phyloP scores from a whole-genome alignment of 1,139 yeast genomes.

The Geotrichum aggregatum region DNA sequence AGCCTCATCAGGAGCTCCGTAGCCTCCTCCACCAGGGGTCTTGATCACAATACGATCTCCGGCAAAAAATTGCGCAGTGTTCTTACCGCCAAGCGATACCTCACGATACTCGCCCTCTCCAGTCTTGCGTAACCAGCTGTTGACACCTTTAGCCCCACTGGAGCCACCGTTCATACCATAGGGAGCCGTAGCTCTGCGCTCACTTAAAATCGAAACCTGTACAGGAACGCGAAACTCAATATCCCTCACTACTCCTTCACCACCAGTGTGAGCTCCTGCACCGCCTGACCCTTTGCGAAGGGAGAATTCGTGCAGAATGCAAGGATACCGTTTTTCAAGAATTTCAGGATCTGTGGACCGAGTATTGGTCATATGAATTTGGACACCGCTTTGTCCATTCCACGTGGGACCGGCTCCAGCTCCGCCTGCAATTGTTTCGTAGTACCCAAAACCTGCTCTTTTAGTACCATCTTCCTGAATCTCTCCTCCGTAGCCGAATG shows the following conservation, averaged over 20 bases:
- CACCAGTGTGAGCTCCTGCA: conserved; percentile 51
- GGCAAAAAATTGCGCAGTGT: conserved; percentile 46
- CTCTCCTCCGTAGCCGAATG: conserved; percentile 54
- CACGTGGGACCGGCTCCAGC: conserved; percentile 64
- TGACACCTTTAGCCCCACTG: conserved; percentile 56
- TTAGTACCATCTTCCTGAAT: conserved; percentile 31
- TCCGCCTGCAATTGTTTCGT: conserved; percentile 72
- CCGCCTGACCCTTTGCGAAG: conserved; percentile 58
- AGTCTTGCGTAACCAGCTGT: conserved; percentile 46
- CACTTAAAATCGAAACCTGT: conserved; percentile 57
- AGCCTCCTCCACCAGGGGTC: conserved; percentile 51
- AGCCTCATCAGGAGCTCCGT: conserved; percentile 27
- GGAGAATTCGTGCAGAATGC: conserved; percentile 52
- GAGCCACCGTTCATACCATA: conserved; percentile 60
- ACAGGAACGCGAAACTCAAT: conserved; percentile 55
- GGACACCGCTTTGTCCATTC: conserved; percentile 62
- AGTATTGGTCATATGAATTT: conserved; percentile 68
- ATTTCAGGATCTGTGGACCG: conserved; percentile 67
- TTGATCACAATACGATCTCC: conserved; percentile 55
- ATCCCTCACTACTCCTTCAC: conserved; percentile 60
- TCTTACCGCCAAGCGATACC: conserved; percentile 56
- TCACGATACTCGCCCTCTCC: conserved; percentile 28
- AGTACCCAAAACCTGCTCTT: conserved; percentile 58
- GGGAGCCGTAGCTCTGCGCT: conserved; percentile 57
- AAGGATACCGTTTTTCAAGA: conserved; percentile 64